Evolutionary conservation across 805 yeast species (phyloP).

Genomic region (Pichia rugopelliculosa): DNA sequence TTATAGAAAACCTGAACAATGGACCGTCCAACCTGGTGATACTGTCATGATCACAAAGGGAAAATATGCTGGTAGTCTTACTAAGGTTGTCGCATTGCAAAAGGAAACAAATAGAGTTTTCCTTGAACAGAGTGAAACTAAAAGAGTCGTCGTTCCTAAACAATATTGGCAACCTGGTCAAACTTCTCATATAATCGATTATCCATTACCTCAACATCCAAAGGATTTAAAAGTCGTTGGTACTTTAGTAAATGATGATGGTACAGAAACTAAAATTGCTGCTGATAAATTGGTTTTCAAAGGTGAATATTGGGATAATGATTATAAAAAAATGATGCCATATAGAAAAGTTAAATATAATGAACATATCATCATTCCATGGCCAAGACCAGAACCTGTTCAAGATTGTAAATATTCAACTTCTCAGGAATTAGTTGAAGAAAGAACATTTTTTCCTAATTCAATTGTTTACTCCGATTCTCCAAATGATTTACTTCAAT

Average conservation of each 20-base stretch:
- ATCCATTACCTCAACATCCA: slow-evolving; percentile 56
- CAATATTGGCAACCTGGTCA: slow-evolving; percentile 67
- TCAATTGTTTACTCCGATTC: slow-evolving; percentile 59
- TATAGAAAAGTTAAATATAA: slow-evolving; percentile 69
- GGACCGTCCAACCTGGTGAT: slow-evolving; percentile 69
- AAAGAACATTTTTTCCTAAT: slow-evolving; percentile 68
- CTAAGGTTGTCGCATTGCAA: slow-evolving; percentile 55
- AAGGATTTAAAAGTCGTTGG: slow-evolving; percentile 69
- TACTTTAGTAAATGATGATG: slow-evolving; percentile 60
- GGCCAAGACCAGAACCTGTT: slow-evolving; percentile 67
- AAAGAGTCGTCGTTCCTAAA: slow-evolving; percentile 61
- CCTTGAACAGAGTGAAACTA: slow-evolving; percentile 62
- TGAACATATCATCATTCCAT: slow-evolving; percentile 68
- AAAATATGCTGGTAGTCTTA: slow-evolving; percentile 62
- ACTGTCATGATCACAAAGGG: slow-evolving; percentile 69
- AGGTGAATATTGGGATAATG: slow-evolving; percentile 67
- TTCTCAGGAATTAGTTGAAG: slow-evolving; percentile 46
- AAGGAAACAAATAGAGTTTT: slow-evolving; percentile 55
- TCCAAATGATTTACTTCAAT: slow-evolving; percentile 52
- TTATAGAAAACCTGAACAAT: slow-evolving; percentile 40
- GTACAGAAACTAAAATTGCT: slow-evolving; percentile 61
- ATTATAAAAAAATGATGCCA: slow-evolving; percentile 67
- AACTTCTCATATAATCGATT: slow-evolving; percentile 59
- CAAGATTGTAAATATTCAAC: slow-evolving; percentile 59
- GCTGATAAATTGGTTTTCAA: slow-evolving; percentile 64